Evolutionary conservation across 2,329 filamentous ascomycete species (phyloP).

Genomic region (Claviceps purpurea): DNA sequence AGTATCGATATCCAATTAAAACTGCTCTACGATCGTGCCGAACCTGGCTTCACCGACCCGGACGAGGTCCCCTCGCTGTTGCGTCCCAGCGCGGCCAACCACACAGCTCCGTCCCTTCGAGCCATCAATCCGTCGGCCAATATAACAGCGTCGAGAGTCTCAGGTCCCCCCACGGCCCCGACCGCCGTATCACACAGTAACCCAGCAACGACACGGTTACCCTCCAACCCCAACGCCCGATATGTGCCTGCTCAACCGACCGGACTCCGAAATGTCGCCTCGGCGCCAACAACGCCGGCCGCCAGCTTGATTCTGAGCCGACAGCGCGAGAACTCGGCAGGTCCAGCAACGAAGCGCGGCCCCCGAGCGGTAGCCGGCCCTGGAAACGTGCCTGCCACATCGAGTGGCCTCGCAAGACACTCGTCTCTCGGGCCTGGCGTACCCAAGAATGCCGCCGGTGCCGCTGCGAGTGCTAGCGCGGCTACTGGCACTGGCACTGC

Average conservation of each 20-base stretch:
- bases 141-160: constrained; percentile 10
- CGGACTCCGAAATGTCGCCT: constrained; percentile 29
- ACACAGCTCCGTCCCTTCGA: constrained; percentile 25
- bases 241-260: constrained; percentile 33
- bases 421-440: constrained; percentile 50
- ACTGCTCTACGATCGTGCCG: constrained; percentile 44
- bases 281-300: constrained; percentile 46
- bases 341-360: constrained; percentile 42
- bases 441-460: constrained; percentile 30
- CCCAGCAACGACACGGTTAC: constrained; percentile 28
- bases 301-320: constrained; percentile 46
- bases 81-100: constrained; percentile 43
- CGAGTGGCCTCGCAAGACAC: constrained; percentile 47
- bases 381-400: constrained; percentile 34
- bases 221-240: constrained; percentile 32
- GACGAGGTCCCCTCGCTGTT: constrained; percentile 51
- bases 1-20: constrained; percentile 52
- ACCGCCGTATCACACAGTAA: constrained; percentile 21
- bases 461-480: not conserved
- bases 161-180: constrained; percentile 15
- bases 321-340: constrained; percentile 45
- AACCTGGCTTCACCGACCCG: constrained; percentile 47
- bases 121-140: constrained; percentile 30
- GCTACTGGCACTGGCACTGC: constrained; percentile 1
- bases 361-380: constrained; percentile 35